These are phyloP conservation scores for Pythium coloratum DNA, from an alignment of 352 stramenopile genomes.

Conservation along the genomic window DNA sequence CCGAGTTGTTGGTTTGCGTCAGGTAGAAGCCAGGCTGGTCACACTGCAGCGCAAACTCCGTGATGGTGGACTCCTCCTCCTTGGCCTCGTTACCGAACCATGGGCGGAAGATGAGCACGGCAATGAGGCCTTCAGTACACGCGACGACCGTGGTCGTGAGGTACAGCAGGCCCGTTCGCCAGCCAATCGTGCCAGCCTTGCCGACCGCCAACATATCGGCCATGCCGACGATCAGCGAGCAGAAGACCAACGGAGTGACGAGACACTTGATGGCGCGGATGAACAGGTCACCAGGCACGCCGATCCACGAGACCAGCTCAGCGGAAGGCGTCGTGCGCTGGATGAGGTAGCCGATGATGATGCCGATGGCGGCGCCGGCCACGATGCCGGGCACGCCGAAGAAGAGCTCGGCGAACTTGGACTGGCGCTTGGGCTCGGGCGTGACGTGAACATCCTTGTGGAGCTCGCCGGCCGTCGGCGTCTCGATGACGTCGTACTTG, in stretches of 20 bases:
- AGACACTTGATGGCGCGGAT: constrained; percentile 46
- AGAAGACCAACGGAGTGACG: constrained; percentile 46
- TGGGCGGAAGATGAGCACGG: constrained; percentile 25
- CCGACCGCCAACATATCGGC: constrained; percentile 38
- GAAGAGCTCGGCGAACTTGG: constrained; percentile 18
- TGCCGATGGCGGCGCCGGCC: constrained; percentile 21
- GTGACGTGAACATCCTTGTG: constrained; percentile 1
- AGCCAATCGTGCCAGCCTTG: constrained; percentile 35
- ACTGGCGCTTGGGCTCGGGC: background rate
- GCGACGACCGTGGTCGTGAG: constrained; percentile 25
- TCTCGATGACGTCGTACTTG: constrained; percentile 31
- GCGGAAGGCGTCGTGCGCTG: background rate
- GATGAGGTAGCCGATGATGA: constrained; percentile 17
- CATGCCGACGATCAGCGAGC: constrained; percentile 35
- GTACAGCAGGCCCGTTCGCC: constrained; percentile 34
- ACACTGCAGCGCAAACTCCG: constrained; percentile 26
- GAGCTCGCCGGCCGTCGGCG: constrained; percentile 15
- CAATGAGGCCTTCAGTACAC: constrained; percentile 17
- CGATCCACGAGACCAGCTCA: constrained; percentile 28
- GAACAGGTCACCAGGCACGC: constrained; percentile 37
- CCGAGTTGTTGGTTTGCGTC: constrained; percentile 22
- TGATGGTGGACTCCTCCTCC: background rate
- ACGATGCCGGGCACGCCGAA: constrained; percentile 27
- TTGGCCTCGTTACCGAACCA: constrained; percentile 22
- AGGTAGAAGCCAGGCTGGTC: constrained; percentile 19